Conservation (phyloP, 176 grass and related monocot genomes). For the Saccharum spontaneum region DNA sequence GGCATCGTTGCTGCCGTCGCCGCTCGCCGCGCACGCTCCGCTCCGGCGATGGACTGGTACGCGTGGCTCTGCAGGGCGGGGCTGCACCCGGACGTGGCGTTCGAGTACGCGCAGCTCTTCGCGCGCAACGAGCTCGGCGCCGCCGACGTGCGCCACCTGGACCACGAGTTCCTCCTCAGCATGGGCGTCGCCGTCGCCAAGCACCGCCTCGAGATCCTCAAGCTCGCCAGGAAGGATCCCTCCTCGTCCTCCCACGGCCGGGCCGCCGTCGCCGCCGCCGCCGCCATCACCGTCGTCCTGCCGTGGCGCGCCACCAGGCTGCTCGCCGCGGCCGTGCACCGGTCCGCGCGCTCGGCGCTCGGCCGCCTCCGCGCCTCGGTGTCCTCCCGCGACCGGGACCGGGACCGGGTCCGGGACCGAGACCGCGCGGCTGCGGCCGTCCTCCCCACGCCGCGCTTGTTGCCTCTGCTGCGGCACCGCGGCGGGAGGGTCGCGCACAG, state of each 20-base stretch:
- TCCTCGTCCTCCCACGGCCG: no score
- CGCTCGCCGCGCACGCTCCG: background rate
- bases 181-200: conserved; percentile 90
- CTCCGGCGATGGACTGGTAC: conserved; percentile 79
- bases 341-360: conserved; percentile 39
- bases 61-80: conserved; percentile 66
- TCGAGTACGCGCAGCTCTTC: conserved; percentile 69
- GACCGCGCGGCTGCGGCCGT: background rate
- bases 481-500: conserved; percentile 11
- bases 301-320: conserved; percentile 44
- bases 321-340: conserved; percentile 43
- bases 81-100: conserved; percentile 53
- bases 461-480: background rate
- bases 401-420: background rate
- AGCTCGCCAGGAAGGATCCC: conserved; percentile 44
- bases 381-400: background rate
- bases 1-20: no score
- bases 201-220: conserved; percentile 90
- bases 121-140: conserved; percentile 68
- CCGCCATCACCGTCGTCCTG: conserved; percentile 8
- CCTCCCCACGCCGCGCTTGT: conserved; percentile 22
- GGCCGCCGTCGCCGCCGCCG: background rate
- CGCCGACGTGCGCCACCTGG: conserved; percentile 62
- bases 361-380: conserved; percentile 29
- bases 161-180: conserved; percentile 76